phyloP scores from a whole-genome alignment of 129 eudicot genomes.

The Pulicaria dysenterica region DNA sequence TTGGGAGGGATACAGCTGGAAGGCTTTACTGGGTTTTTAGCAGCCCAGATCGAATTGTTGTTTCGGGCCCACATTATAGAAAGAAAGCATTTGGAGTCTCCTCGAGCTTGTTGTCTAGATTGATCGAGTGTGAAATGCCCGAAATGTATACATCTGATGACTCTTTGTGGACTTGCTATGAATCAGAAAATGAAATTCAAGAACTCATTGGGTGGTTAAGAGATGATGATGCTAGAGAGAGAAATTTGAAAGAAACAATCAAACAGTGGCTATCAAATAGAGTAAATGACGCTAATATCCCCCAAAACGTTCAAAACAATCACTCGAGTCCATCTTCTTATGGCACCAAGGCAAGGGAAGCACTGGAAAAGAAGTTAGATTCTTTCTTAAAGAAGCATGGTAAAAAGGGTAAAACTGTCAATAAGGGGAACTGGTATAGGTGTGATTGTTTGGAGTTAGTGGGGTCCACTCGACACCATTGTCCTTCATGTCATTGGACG shows the following conservation, averaged over 20 bases:
- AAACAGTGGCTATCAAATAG: constrained; percentile 54
- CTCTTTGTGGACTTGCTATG: constrained; percentile 69
- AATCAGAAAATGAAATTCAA: constrained; percentile 62
- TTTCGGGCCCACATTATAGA: constrained; percentile 38
- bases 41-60: constrained; percentile 50
- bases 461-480: constrained; percentile 68
- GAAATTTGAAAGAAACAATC: constrained; percentile 73
- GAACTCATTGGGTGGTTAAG: constrained; percentile 71
- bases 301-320: constrained; percentile 29
- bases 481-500: constrained; percentile 68
- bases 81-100: constrained; percentile 16
- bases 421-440: constrained; percentile 43
- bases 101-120: constrained; percentile 24
- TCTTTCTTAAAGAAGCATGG: constrained; percentile 41
- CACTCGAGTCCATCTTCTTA: constrained; percentile 37
- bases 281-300: constrained; percentile 24
- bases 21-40: constrained; percentile 72
- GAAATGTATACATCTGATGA: constrained; percentile 43
- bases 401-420: constrained; percentile 33
- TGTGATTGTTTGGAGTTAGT: constrained; percentile 80
- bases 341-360: constrained; percentile 55
- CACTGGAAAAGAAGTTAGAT: constrained; percentile 60
- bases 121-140: constrained; percentile 27
- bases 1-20: constrained; percentile 83
- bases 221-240: constrained; percentile 60